Conservation (phyloP, 1,139 yeast genomes). For the Petasospora rhodanensis region DNA sequence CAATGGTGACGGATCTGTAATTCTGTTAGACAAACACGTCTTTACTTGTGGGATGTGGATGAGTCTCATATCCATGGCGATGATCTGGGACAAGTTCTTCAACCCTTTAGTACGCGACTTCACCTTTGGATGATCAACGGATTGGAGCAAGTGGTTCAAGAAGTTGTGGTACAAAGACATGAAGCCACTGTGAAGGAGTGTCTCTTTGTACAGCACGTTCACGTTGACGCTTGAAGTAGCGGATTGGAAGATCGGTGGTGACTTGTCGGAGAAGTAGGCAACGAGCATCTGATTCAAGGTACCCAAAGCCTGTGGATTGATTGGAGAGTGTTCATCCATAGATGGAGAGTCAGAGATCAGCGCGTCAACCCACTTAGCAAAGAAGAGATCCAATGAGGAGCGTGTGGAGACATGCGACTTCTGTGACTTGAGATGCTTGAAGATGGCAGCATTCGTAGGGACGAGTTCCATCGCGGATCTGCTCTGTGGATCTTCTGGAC, state of each 20-base stretch:
- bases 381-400: constrained; percentile 8
- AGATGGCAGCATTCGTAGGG: not conserved
- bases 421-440: constrained; percentile 3
- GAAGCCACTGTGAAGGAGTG: constrained; percentile 15
- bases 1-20: constrained; percentile 60
- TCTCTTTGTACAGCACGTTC: constrained; percentile 1
- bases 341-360: constrained; percentile 4
- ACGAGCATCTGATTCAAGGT: constrained; percentile 6
- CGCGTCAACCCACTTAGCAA: constrained; percentile 16
- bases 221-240: not conserved
- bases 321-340: not conserved
- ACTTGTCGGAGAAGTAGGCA: constrained; percentile 6
- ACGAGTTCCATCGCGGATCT: not conserved
- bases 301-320: too few species aligned
- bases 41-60: constrained; percentile 48
- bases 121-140: constrained; percentile 49
- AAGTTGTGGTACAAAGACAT: constrained; percentile 47
- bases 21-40: constrained; percentile 44
- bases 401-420: not conserved
- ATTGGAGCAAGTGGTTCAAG: constrained; percentile 42
- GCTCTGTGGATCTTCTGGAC: constrained; percentile 15
- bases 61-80: constrained; percentile 49
- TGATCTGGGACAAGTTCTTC: constrained; percentile 47
- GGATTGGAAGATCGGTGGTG: not conserved
- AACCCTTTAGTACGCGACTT: constrained; percentile 65